Evolutionary conservation across 2,329 filamentous ascomycete species (phyloP), one percentile per base, ranked within the genome.

Genomic region (Penicillium sp.): DNA sequence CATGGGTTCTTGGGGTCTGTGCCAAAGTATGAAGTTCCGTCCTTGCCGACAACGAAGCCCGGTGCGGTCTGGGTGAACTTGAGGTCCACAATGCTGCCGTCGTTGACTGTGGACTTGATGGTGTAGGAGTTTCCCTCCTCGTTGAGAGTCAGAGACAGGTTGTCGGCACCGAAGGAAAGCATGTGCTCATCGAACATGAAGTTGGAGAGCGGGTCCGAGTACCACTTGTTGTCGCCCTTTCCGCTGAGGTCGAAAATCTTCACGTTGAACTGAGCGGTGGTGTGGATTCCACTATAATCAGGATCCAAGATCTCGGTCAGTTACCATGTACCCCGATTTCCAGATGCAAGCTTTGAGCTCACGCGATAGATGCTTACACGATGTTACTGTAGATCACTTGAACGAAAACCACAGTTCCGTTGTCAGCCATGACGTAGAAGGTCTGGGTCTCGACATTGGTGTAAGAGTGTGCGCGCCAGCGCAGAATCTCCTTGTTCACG

Each of bases 371-470:
- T 27, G 63, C 88, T 76, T 86, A 97, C 92, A 86, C 89, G 73
- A 99, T 90, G 77, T 96, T 97, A 81, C 90, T 97, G 82, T 97
- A 96, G 74, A 99, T 96, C 76, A 97, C 83, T 81, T 99, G 94
- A 57, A 85, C 86, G 75, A 96, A 84, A 49, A 83, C 90, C 61
- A 92, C 75, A 60, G 87, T 82, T 47, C 94, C 94, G 56, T 80
- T 85, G 59, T 96, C 90, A 52, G 88, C 81, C 75, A 87, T 87
- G 69, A 97, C 78, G 79, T 99, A 99, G 79, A 97, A 99, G 59
- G 84, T 92, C 79, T 97, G 89, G 29, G 91, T 97, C 82, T 99
- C 94, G 65, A 97, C 94, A 69, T 84, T 89, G 60, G 94, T 97
- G 68, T 86, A 88, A 63, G 91, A 88, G 80, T 92, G 83, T 24